A percentile compares a stretch with the other conserved stretches of the same genome.
These are phyloP conservation scores for Monosporascus sp. DNA, from an alignment of 2,329 filamentous ascomycete species.

Conservation along the genomic window DNA sequence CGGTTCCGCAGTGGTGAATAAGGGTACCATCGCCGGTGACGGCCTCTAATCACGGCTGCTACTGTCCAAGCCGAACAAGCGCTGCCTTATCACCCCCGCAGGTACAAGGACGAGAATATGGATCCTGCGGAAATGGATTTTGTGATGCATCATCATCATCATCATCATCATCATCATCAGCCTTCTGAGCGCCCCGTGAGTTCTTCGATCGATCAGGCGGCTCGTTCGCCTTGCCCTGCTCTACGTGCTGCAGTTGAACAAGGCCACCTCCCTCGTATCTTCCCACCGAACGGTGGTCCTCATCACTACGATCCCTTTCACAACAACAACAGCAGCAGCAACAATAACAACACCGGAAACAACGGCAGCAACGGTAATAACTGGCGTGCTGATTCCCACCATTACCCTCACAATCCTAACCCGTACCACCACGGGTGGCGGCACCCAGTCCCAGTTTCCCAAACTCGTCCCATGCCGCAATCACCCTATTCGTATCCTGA, in stretches of 20 bases:
- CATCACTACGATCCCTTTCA: slow-evolving; percentile 21
- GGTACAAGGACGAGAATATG: slow-evolving; percentile 2
- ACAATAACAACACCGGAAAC: background rate
- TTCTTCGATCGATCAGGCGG: slow-evolving; percentile 11
- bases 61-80: background rate
- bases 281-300: slow-evolving; percentile 9
- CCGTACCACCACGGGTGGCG: slow-evolving; percentile 1
- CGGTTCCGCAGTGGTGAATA: background rate
- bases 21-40: background rate
- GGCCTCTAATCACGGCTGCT: too few relatives aligned
- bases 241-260: slow-evolving; percentile 21
- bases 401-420: background rate
- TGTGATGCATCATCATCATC: slow-evolving; percentile 20
- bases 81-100: background rate
- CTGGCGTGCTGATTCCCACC: slow-evolving; percentile 2
- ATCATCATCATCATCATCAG: slow-evolving; percentile 18
- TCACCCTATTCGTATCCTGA: background rate
- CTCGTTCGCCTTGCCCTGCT: slow-evolving; percentile 22
- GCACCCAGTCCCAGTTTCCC: slow-evolving; percentile 1
- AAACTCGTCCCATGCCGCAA: background rate
- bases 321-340: background rate
- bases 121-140: slow-evolving; percentile 25
- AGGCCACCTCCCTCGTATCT: slow-evolving; percentile 13
- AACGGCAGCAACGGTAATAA: background rate
- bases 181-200: slow-evolving; percentile 6